These are phyloP conservation scores for Lyophyllum shimeji DNA, from an alignment of 768 basidiomycete species.

Conservation along the genomic window DNA sequence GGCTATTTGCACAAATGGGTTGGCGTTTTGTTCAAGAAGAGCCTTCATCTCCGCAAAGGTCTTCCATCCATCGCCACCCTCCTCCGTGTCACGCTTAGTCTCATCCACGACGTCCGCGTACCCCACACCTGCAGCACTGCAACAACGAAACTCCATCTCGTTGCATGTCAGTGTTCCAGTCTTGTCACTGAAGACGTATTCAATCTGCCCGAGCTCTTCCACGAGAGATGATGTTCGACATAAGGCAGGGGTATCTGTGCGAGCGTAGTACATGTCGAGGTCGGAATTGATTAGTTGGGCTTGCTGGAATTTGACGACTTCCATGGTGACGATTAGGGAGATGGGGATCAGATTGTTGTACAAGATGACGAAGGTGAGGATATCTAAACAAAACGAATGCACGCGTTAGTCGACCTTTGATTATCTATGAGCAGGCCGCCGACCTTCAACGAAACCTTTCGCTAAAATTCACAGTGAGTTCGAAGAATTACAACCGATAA, in stretches of 20 bases:
- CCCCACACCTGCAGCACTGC: slow-evolving; percentile 82
- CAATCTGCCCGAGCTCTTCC: slow-evolving; percentile 97
- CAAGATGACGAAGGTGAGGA: slow-evolving; percentile 96
- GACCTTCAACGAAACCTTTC: slow-evolving; percentile 83
- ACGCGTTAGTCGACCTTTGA: slow-evolving; percentile 12
- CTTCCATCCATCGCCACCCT: slow-evolving; percentile 65
- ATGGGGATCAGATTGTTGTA: slow-evolving; percentile 99
- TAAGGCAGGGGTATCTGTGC: slow-evolving; percentile 93
- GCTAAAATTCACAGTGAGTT: slow-evolving; percentile 38
- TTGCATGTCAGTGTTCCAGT: slow-evolving; percentile 95
- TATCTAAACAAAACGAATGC: slow-evolving; percentile 52
- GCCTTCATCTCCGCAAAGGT: slow-evolving; percentile 76
- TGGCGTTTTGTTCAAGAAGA: slow-evolving; percentile 48
- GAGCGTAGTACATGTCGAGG: slow-evolving; percentile 97
- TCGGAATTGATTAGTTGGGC: slow-evolving; percentile 97
- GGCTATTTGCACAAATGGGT: slow-evolving; percentile 59
- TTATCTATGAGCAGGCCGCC: slow-evolving; percentile 4
- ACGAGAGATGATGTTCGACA: slow-evolving; percentile 98
- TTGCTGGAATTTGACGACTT: slow-evolving; percentile 98
- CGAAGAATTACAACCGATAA: not conserved
- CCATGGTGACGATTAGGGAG: slow-evolving; percentile 99
- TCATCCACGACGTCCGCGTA: slow-evolving; percentile 95
- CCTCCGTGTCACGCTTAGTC: slow-evolving; percentile 62
- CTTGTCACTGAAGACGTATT: slow-evolving; percentile 95
- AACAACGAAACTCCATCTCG: slow-evolving; percentile 97